Evolutionary conservation across 176 grass and related monocot genomes (phyloP).

Genomic region (Triticum turgidum): DNA sequence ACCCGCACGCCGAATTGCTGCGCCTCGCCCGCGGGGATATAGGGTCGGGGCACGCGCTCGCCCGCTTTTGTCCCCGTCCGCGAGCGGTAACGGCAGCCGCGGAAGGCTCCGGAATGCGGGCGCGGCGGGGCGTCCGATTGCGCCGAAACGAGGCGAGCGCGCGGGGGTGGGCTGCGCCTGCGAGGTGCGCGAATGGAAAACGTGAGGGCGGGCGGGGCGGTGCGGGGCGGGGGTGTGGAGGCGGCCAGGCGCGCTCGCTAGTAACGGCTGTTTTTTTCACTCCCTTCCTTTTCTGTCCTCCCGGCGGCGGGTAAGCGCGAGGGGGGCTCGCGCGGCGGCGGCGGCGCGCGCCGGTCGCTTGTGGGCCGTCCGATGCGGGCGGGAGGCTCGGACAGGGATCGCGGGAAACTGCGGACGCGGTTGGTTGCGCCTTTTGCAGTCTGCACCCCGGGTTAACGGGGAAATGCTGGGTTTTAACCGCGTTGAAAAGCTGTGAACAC

Average conservation of each 20-base stretch:
- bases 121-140: conserved; percentile 12
- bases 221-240: not conserved
- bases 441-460: not conserved
- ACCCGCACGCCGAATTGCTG: not conserved
- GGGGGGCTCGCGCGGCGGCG: not conserved
- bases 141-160: not conserved
- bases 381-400: not conserved
- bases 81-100: conserved; percentile 39
- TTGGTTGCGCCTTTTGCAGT: not conserved
- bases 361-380: conserved; percentile 32
- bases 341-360: not conserved
- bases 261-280: conserved; percentile 30
- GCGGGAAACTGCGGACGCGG: not conserved
- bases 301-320: not conserved
- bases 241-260: conserved; percentile 3
- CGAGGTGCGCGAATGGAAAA: conserved; percentile 2
- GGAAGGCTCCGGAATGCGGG: conserved; percentile 30
- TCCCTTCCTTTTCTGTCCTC: not conserved
- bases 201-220: not conserved
- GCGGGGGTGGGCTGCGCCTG: not conserved
- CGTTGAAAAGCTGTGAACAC: not conserved
- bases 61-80: not conserved
- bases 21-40: not conserved
- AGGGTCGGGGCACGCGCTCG: conserved; percentile 5
- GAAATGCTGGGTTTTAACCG: not conserved